Conservation (phyloP, 78 protist genomes). For the Mantamonas sphyraenae region DNA sequence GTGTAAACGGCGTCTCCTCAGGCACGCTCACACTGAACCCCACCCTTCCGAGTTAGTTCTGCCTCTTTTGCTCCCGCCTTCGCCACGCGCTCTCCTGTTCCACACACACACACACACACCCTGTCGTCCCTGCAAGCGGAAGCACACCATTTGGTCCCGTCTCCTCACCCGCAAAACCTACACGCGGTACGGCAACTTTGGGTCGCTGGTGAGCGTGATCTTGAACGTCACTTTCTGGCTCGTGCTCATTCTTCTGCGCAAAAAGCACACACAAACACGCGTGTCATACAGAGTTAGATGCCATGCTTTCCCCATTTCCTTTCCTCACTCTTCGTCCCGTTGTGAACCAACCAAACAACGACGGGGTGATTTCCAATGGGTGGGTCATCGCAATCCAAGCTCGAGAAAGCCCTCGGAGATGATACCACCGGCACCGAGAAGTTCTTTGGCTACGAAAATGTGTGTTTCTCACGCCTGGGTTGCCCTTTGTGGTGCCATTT, state of each 20-base stretch:
- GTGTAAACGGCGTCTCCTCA: slow-evolving; percentile 84
- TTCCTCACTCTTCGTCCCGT: not conserved
- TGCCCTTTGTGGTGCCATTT: not conserved
- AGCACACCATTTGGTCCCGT: no score
- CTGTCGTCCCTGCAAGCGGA: no score
- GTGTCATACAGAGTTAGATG: not conserved
- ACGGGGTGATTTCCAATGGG: slow-evolving; percentile 8
- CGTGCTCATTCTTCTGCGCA: not conserved
- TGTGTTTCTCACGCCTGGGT: not conserved
- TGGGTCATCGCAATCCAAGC: slow-evolving; percentile 2
- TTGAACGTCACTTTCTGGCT: not conserved
- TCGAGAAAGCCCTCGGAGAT: slow-evolving; percentile 10
- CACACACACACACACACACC: not conserved
- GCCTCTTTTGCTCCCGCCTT: not conserved
- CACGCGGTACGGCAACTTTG: slow-evolving; percentile 81
- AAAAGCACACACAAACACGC: not conserved
- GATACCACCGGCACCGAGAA: not conserved
- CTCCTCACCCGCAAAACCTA: no score
- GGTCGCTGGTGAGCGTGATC: slow-evolving; percentile 80
- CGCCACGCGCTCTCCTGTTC: not conserved
- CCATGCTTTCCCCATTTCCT: not conserved
- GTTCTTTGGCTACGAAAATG: slow-evolving; percentile 25
- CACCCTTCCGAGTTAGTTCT: not conserved
- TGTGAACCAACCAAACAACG: not conserved
- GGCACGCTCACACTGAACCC: slow-evolving; percentile 56